phyloP scores from a whole-genome alignment of 2,329 filamentous ascomycete genomes.

The Botryotinia calthae region DNA sequence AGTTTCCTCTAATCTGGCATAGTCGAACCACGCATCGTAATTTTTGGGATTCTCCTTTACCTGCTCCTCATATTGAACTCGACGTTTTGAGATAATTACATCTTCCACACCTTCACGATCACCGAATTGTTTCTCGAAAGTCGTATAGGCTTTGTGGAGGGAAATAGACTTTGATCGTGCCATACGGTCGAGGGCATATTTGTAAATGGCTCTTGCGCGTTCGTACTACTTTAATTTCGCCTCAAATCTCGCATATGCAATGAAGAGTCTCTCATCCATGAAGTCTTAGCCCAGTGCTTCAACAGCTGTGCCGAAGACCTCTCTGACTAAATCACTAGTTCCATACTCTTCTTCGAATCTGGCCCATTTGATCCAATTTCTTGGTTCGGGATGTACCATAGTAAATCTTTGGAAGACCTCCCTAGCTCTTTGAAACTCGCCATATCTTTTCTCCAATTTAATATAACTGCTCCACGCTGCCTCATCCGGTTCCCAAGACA shows the following conservation, averaged over 20 bases:
- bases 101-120: slow-evolving; percentile 92
- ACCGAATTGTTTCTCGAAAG: slow-evolving; percentile 97
- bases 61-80: slow-evolving; percentile 91
- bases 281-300: slow-evolving; percentile 91
- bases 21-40: slow-evolving; percentile 97
- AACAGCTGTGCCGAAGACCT: slow-evolving; percentile 85
- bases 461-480: slow-evolving; percentile 95
- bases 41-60: slow-evolving; percentile 93
- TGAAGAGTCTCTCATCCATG: slow-evolving; percentile 93
- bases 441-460: slow-evolving; percentile 93
- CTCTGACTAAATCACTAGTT: slow-evolving; percentile 84
- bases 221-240: slow-evolving; percentile 94
- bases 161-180: slow-evolving; percentile 80
- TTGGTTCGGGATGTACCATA: slow-evolving; percentile 86
- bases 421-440: slow-evolving; percentile 85
- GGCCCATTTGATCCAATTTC: slow-evolving; percentile 99
- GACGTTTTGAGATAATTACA: slow-evolving; percentile 88
- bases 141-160: slow-evolving; percentile 92
- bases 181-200: slow-evolving; percentile 89
- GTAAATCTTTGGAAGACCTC: slow-evolving; percentile 89
- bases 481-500: slow-evolving; percentile 97
- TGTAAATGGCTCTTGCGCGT: slow-evolving; percentile 90
- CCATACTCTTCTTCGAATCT: slow-evolving; percentile 96
- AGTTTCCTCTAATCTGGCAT: slow-evolving; percentile 83
- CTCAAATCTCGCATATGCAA: slow-evolving; percentile 93